These are phyloP conservation scores for Malassezia cuniculi DNA, from an alignment of 1,284 basidiomycete species.

Conservation along the genomic window DNA sequence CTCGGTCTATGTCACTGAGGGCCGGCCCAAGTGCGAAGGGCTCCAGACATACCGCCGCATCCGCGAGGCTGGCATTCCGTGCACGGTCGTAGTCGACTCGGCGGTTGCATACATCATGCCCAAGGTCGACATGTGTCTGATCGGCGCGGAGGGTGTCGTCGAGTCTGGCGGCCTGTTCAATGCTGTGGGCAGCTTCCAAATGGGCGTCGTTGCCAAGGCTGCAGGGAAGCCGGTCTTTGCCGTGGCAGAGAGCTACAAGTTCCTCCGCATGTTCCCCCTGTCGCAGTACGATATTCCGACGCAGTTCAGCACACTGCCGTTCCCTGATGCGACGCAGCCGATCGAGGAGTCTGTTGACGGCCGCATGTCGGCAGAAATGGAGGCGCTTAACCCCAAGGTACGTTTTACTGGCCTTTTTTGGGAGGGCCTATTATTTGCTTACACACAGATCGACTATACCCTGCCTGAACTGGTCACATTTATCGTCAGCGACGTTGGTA, in stretches of 20 bases:
- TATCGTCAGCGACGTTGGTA: slow-evolving; percentile 80
- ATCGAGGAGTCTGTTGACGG: neutral
- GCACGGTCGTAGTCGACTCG: slow-evolving; percentile 85
- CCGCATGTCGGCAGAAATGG: slow-evolving; percentile 29
- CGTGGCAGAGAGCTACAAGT: slow-evolving; percentile 71
- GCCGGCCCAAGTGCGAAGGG: slow-evolving; percentile 62
- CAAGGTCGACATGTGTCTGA: slow-evolving; percentile 81
- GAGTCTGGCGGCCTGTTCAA: slow-evolving; percentile 58
- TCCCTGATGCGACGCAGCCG: slow-evolving; percentile 15
- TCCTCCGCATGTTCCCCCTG: slow-evolving; percentile 87
- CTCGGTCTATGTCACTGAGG: slow-evolving; percentile 93
- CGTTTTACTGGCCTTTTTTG: slow-evolving; percentile 1
- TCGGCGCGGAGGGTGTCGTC: slow-evolving; percentile 92
- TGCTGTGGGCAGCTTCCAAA: slow-evolving; percentile 81
- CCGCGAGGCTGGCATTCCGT: slow-evolving; percentile 69
- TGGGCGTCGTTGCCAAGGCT: slow-evolving; percentile 87
- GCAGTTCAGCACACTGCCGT: slow-evolving; percentile 15
- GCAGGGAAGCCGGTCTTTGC: slow-evolving; percentile 93
- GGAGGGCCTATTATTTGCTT: neutral
- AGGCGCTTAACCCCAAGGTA: slow-evolving; percentile 29
- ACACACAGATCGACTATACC: slow-evolving; percentile 34
- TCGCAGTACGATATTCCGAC: slow-evolving; percentile 85
- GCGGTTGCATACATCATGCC: slow-evolving; percentile 96
- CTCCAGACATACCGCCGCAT: slow-evolving; percentile 33
- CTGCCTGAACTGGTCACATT: slow-evolving; percentile 69